These are phyloP conservation scores for Nakazawaea sp. DNA, from an alignment of 805 yeast genomes.

Conservation along the genomic window DNA sequence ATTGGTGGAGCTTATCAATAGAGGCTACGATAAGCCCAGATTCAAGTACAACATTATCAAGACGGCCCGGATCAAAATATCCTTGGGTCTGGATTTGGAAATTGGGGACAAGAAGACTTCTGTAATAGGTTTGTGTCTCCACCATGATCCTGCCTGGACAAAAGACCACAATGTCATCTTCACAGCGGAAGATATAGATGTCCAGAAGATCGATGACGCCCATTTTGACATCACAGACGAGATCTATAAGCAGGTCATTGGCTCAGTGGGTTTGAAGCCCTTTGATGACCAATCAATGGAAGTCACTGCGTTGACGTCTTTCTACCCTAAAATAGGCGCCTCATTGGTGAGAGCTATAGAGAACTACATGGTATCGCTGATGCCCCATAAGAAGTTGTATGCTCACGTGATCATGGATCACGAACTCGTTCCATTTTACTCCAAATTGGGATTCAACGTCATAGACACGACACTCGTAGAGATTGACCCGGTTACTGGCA, in stretches of 20 bases:
- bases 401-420: conserved; percentile 46
- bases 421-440: conserved; percentile 37
- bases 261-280: conserved; percentile 29
- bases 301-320: conserved; percentile 47
- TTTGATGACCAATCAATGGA: conserved; percentile 24
- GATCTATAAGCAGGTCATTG: conserved; percentile 18
- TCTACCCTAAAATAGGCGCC: conserved; percentile 32
- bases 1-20: conserved; percentile 32
- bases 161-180: conserved; percentile 2
- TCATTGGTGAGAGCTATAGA: conserved; percentile 15
- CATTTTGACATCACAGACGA: conserved; percentile 15
- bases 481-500: conserved; percentile 17
- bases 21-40: conserved; percentile 42
- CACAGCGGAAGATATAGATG: conserved; percentile 12
- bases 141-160: conserved; percentile 17
- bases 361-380: conserved; percentile 10
- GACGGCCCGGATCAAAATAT: conserved; percentile 32
- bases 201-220: conserved; percentile 8
- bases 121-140: conserved; percentile 15
- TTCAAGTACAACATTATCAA: conserved; percentile 33
- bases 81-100: conserved; percentile 20
- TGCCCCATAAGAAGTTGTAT: conserved; percentile 18
- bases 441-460: conserved; percentile 30
- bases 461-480: conserved; percentile 19
- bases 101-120: conserved; percentile 18